These are phyloP conservation scores for Pichia phayaonensis DNA, from an alignment of 805 yeast genomes.

Conservation along the genomic window DNA sequence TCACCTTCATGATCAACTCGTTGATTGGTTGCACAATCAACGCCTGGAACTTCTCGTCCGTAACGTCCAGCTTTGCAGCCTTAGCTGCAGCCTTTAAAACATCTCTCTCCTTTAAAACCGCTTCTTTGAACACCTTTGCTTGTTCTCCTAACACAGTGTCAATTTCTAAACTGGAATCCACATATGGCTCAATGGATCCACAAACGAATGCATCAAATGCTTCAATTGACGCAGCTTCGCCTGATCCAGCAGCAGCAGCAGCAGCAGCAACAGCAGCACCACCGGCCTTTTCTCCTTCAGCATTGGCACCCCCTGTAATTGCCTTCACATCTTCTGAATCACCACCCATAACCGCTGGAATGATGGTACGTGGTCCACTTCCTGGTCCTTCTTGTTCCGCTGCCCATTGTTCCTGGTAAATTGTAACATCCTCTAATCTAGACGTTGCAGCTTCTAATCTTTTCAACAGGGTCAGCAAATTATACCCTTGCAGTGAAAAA, in stretches of 20 bases:
- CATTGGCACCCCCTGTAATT: slow-evolving; percentile 16
- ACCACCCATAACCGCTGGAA: neutral
- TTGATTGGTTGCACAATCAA: slow-evolving; percentile 61
- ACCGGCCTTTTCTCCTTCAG: slow-evolving; percentile 19
- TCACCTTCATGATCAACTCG: slow-evolving; percentile 47
- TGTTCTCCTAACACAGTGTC: slow-evolving; percentile 53
- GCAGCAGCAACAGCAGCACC: no score
- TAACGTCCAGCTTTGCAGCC: slow-evolving; percentile 57
- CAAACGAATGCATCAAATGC: slow-evolving; percentile 50
- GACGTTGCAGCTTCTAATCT: slow-evolving; percentile 90
- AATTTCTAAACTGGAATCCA: slow-evolving; percentile 41
- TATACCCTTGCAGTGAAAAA: slow-evolving; percentile 76
- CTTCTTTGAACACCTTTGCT: slow-evolving; percentile 40
- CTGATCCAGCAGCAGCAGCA: no score
- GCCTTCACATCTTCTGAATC: slow-evolving; percentile 6
- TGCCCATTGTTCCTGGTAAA: slow-evolving; percentile 57
- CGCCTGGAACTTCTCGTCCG: slow-evolving; percentile 45
- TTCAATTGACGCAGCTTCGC: no score
- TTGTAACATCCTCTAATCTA: slow-evolving; percentile 81
- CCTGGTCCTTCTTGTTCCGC: neutral
- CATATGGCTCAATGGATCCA: slow-evolving; percentile 53
- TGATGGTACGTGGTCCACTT: neutral
- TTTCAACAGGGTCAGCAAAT: slow-evolving; percentile 71
- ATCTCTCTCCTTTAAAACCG: slow-evolving; percentile 50
- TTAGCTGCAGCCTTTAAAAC: slow-evolving; percentile 53